Conservation (phyloP, 192 early-diverging fungal species). For the Oehlia diaphana region DNA sequence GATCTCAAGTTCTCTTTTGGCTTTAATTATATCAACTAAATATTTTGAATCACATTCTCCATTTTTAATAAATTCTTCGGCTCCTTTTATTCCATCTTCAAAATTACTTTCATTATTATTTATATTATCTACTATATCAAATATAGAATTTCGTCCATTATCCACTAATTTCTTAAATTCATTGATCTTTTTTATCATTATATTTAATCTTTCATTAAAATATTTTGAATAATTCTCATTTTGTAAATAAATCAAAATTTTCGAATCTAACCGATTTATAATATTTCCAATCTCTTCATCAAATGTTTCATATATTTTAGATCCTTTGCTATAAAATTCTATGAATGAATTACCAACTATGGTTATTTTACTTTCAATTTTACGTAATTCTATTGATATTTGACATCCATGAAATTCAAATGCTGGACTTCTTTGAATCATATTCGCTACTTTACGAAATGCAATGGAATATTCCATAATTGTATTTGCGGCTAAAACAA, state of each 20-base stretch:
- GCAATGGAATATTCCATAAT: no score
- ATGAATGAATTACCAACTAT: neutral
- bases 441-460: neutral
- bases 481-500: no score
- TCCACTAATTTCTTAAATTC: neutral
- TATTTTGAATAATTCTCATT: neutral
- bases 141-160: neutral
- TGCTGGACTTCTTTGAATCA: constrained; percentile 9
- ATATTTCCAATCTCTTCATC: constrained; percentile 3
- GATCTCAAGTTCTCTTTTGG: neutral
- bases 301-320: constrained; percentile 1
- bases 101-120: neutral
- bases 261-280: neutral
- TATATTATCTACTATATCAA: neutral
- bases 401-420: neutral
- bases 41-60: no score
- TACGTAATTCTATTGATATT: constrained; percentile 4
- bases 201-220: constrained; percentile 6
- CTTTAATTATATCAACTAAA: neutral
- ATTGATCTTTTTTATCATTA: neutral
- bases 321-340: neutral
- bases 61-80: neutral
- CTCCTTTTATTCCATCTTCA: neutral
- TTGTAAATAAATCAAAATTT: neutral
- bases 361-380: neutral